These are phyloP conservation scores for Lecanosticta acicola DNA, from an alignment of 2,329 filamentous ascomycete species.

Conservation along the genomic window DNA sequence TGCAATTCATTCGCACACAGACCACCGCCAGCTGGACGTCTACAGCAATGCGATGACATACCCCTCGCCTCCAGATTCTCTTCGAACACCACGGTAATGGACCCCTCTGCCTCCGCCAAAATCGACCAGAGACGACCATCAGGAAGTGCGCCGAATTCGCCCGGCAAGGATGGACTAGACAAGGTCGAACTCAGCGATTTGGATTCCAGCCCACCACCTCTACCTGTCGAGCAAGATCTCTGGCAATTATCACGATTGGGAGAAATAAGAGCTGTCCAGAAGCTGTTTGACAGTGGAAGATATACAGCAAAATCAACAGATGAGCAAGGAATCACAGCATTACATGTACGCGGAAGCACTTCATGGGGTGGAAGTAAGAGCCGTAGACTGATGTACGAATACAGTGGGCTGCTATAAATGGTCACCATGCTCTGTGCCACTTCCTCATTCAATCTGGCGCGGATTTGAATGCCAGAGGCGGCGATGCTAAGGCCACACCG, in stretches of 20 bases:
- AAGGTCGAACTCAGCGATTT: slow-evolving; percentile 34
- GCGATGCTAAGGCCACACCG: slow-evolving; percentile 88
- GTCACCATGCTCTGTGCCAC: slow-evolving; percentile 94
- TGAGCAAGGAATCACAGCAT: slow-evolving; percentile 86
- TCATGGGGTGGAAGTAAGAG: slow-evolving; percentile 3
- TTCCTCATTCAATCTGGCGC: slow-evolving; percentile 83
- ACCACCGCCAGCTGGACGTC: too few relatives aligned
- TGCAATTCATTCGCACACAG: too few relatives aligned
- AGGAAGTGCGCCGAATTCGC: slow-evolving; percentile 21
- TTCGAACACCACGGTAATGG: too few relatives aligned
- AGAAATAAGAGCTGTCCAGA: slow-evolving; percentile 80
- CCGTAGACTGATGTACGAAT: slow-evolving; percentile 19
- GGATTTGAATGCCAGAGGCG: slow-evolving; percentile 90
- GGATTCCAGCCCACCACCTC: slow-evolving; percentile 31
- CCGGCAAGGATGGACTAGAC: slow-evolving; percentile 31
- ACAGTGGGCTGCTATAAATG: slow-evolving; percentile 98
- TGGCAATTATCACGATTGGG: slow-evolving; percentile 93
- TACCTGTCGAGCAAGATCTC: slow-evolving; percentile 67
- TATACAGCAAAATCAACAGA: slow-evolving; percentile 79
- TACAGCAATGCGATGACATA: too few relatives aligned
- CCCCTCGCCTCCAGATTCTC: too few relatives aligned
- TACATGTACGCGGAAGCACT: slow-evolving; percentile 62
- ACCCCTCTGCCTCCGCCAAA: not conserved
- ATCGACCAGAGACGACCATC: slow-evolving; percentile 5
- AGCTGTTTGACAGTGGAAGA: slow-evolving; percentile 76